Evolutionary conservation across 148 eudicot genomes (phyloP), one percentile per base, ranked within the genome.

Genomic region (Fallopia convolvulus): DNA sequence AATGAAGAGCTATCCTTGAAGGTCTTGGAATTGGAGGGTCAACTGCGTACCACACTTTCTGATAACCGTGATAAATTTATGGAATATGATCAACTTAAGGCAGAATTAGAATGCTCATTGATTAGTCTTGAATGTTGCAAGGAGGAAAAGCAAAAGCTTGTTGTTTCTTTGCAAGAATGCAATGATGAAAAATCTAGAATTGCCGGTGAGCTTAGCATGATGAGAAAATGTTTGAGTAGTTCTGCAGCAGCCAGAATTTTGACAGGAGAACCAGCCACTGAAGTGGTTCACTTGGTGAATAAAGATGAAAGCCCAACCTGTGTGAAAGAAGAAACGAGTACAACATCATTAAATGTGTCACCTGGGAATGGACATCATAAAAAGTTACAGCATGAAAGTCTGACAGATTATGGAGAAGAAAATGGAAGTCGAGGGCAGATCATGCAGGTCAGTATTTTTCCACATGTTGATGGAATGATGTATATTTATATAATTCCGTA

Each of bases 91-190:
- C 84, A 90, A 44, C 77, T 88, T 68, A 88, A 87, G 87, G 91
- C 93, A 13, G 94, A 92, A 70, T 58, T 95, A 80, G 99, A 95
- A 77, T 95, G 99, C 83, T 90, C 97, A 20, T 42, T 85, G 55
- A 86, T 91, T 81, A 92, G 94, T 84, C 87, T 93, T 70, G 97
- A 92, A 80, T 95, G 97, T 76, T 95, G 97, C 81, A 95, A 86
- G 88, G 97, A 95, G 85, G 99, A 95, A 84, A 95, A 95, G 74
- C 87, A 87, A 80, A 89, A 82, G 88, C 86, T 93, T 17, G 80
- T 84, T 76, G 79, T 78, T 68, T 85, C 87, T 76, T 82, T 89
- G 76, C 81, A 81, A 80, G 90, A 89, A 76, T 88, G 88, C 75
- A 81, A 76, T 83, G 82, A 83, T 47, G 89, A 88, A 83, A 91